phyloP scores from a whole-genome alignment of 257 asterid species.

The Asclepias syriaca region DNA sequence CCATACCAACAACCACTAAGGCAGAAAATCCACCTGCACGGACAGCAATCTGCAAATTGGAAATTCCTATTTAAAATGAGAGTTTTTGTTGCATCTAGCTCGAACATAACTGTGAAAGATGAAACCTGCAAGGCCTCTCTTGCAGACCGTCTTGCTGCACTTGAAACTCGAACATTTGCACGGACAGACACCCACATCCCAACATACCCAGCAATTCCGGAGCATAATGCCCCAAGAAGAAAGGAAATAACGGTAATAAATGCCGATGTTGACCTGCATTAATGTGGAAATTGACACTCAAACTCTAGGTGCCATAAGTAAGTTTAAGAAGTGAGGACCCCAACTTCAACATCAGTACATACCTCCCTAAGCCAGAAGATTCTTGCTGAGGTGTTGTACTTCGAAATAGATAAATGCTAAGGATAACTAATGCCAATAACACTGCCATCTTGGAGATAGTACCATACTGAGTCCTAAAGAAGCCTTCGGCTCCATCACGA shows the following conservation, averaged over 20 bases:
- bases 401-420: conserved; percentile 79
- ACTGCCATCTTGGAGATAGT: conserved; percentile 94
- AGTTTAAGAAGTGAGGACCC: not conserved
- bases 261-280: conserved; percentile 71
- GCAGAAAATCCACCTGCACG: conserved; percentile 99
- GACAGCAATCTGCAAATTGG: conserved; percentile 74
- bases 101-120: conserved; percentile 15
- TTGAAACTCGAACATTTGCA: conserved; percentile 95
- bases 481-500: conserved; percentile 99
- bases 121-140: conserved; percentile 95
- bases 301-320: not conserved
- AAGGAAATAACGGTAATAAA: conserved; percentile 82
- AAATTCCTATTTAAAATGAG: conserved; percentile 18
- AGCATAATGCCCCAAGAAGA: conserved; percentile 94
- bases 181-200: conserved; percentile 99
- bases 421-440: conserved; percentile 62
- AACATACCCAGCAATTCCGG: conserved; percentile 97
- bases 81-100: conserved; percentile 17
- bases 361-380: conserved; percentile 93
- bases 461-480: conserved; percentile 93
- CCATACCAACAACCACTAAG: conserved; percentile 94
- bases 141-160: conserved; percentile 98
- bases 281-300: conserved; percentile 15
- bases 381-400: conserved; percentile 88
- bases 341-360: conserved; percentile 6